phyloP scores from a whole-genome alignment of 2,329 filamentous ascomycete species.

The Fusarium drepaniforme region DNA sequence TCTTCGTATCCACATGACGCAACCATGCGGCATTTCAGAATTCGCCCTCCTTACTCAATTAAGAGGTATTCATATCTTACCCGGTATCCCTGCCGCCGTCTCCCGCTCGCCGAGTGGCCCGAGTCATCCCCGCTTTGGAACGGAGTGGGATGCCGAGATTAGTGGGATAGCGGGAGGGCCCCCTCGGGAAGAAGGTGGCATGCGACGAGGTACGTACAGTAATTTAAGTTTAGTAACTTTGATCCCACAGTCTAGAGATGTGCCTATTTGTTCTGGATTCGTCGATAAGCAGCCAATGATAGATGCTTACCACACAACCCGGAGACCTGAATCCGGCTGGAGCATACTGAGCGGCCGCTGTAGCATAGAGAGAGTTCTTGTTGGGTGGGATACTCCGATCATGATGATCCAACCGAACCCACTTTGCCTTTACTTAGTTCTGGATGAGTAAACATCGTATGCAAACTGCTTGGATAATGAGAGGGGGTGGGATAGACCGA shows the following conservation, averaged over 20 bases:
- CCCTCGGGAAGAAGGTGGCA: not conserved
- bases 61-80: not conserved
- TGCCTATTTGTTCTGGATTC: not conserved
- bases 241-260: not conserved
- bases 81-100: not conserved
- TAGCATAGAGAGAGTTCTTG: no score
- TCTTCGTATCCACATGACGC: not conserved
- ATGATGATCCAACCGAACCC: not conserved
- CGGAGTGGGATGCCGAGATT: not conserved
- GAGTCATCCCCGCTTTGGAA: not conserved
- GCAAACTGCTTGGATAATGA: slow-evolving; percentile 3
- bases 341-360: not conserved
- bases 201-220: not conserved
- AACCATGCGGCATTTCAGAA: not conserved
- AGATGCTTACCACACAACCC: not conserved
- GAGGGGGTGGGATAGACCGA: slow-evolving; percentile 11
- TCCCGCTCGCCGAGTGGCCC: not conserved
- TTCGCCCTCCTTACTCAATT: not conserved
- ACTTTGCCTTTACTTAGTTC: not conserved
- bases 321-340: not conserved
- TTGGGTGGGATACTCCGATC: slow-evolving; percentile 9
- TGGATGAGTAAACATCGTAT: slow-evolving; percentile 2
- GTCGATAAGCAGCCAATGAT: not conserved
- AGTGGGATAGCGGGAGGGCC: not conserved
- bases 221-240: not conserved